phyloP scores from a whole-genome alignment of 2,329 filamentous ascomycete genomes.

The Ampelomyces quisqualis region DNA sequence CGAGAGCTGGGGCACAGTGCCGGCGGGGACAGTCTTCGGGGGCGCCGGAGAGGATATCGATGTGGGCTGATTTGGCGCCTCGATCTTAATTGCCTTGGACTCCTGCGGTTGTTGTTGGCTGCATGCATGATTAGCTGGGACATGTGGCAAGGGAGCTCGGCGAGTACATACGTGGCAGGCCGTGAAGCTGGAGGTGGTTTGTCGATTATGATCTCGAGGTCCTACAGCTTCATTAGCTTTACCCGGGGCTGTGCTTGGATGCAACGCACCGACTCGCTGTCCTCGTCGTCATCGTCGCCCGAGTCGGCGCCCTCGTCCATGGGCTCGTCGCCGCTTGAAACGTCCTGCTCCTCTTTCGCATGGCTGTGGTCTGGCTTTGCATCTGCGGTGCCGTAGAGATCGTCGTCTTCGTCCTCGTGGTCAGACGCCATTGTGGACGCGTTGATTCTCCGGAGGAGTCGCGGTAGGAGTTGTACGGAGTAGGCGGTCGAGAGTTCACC shows the following conservation, averaged over 20 bases:
- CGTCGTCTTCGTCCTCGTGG: conserved; percentile 55
- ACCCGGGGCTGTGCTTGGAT: conserved; percentile 7
- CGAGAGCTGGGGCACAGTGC: conserved; percentile 26
- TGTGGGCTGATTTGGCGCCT: conserved; percentile 29
- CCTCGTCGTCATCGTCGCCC: conserved; percentile 48
- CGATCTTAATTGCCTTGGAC: conserved; percentile 44
- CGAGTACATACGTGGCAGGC: conserved; percentile 34
- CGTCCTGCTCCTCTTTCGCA: conserved; percentile 31
- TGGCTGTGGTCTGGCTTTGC: conserved; percentile 20
- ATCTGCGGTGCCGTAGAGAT: conserved; percentile 51
- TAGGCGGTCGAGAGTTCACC: background rate
- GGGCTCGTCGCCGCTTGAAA: conserved; percentile 45
- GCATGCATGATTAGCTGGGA: conserved; percentile 19
- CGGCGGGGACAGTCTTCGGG: conserved; percentile 12
- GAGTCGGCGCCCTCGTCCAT: conserved; percentile 50
- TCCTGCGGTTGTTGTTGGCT: conserved; percentile 30
- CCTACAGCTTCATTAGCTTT: conserved; percentile 42
- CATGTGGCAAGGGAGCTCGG: background rate
- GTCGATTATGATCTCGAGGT: conserved; percentile 57
- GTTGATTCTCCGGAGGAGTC: background rate
- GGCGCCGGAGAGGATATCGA: conserved; percentile 24
- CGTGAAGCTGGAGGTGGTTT: conserved; percentile 46
- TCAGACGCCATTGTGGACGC: conserved; percentile 52
- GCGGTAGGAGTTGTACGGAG: background rate
- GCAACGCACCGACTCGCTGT: conserved; percentile 45